Evolutionary conservation across 2,329 filamentous ascomycete genomes (phyloP), one percentile per base, ranked within the genome.

Genomic region (Passalora sequoiae): DNA sequence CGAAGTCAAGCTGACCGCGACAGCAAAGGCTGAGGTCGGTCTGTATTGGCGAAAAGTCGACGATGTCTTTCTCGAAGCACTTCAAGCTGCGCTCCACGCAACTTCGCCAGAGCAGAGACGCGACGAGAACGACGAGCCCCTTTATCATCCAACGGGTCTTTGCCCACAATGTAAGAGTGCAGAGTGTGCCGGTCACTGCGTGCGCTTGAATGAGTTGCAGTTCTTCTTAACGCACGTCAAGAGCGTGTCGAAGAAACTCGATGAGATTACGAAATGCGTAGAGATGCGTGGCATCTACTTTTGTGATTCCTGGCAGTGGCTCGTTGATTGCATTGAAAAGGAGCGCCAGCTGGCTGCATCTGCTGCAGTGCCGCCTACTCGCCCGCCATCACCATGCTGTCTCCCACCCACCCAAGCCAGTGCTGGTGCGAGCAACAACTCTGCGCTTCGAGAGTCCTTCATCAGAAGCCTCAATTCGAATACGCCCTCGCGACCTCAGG

Each of bases 21-120:
- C n/a, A 15, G 4, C 15, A 3, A 35, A 25, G 17, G 24, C 31
- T 10, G 20, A 25, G 6, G 22, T 47, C 9, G 33, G 15, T 12
- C 32, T 50, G 3, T 33, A 22, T 17, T 50, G 42, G 30, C 17
- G 38, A n/a, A 25, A 35, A 12, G 31, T 55, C 12, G 56, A 60
- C 41, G 40, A 47, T 7, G 43, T 35, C 6, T 43, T 58, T 12
- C 27, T 43, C 3, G n/a, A 47, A 6, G 48, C 41, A 5, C 35
- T 56, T 4, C 42, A 44, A 21, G 30, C 21, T 25, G 10, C 36
- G 16, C 40, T 47, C 36, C 19, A 28, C n/a, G 24, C 30, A 9
- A 20, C 21, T 24, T 17, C 20, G 20, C 32, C 17, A 4, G 32
- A 36, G 9, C 17, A 36, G 22, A 4, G 32, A 22, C 17, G 32